A percentile compares a stretch with the other conserved stretches of the same genome.
Evolutionary conservation across 768 basidiomycete genomes (phyloP).

Genomic region (Podaxis mareebaensis): DNA sequence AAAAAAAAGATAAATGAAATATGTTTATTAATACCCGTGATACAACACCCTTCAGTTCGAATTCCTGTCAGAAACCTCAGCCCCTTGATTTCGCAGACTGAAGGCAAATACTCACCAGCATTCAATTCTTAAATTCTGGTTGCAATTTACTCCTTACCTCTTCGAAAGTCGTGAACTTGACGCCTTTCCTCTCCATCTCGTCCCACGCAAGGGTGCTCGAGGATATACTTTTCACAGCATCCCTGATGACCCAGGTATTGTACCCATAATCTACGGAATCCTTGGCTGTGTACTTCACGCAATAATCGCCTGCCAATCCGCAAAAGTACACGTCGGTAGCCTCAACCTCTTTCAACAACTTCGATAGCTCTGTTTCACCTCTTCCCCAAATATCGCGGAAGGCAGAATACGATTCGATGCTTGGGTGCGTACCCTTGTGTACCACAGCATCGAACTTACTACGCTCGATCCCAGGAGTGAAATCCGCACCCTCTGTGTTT

Average conservation of each 20-base stretch:
- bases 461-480: slow-evolving; percentile 54
- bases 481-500: slow-evolving; percentile 55
- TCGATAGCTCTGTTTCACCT: slow-evolving; percentile 47
- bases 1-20: background rate
- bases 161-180: slow-evolving; percentile 25
- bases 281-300: slow-evolving; percentile 61
- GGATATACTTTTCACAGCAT: slow-evolving; percentile 47
- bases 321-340: slow-evolving; percentile 63
- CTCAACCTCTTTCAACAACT: slow-evolving; percentile 36
- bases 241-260: slow-evolving; percentile 49
- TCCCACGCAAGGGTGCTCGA: slow-evolving; percentile 35
- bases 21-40: background rate
- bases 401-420: slow-evolving; percentile 81
- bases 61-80: background rate
- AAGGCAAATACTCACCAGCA: background rate
- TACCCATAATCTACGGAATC: slow-evolving; percentile 53
- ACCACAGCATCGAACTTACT: slow-evolving; percentile 42
- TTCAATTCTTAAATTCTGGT: background rate
- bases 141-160: slow-evolving; percentile 22
- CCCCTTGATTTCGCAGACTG: background rate
- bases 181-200: slow-evolving; percentile 33
- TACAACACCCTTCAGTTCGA: background rate
- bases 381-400: slow-evolving; percentile 63
- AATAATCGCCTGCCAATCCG: slow-evolving; percentile 79
- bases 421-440: slow-evolving; percentile 55